Evolutionary conservation across 2,329 filamentous ascomycete species (phyloP).

Genomic region (Daldinia sp.): DNA sequence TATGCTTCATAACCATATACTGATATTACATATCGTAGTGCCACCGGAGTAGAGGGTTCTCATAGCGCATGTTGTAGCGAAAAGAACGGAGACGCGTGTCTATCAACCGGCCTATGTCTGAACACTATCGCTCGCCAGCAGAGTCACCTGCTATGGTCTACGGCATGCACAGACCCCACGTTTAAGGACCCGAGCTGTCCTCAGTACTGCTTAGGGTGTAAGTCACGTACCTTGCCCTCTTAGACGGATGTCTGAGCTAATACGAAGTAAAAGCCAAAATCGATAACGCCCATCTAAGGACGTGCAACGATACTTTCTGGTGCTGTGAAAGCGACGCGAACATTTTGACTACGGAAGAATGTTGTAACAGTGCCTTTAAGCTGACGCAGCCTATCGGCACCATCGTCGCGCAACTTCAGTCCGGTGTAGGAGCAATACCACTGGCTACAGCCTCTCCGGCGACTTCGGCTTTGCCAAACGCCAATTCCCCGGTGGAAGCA

Average conservation of each 20-base stretch:
- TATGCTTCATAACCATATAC: background rate
- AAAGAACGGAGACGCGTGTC: slow-evolving; percentile 36
- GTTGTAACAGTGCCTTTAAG: slow-evolving; percentile 32
- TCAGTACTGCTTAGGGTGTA: slow-evolving; percentile 33
- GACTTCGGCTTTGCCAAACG: background rate
- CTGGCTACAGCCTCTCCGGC: slow-evolving; percentile 13
- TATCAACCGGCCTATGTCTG: slow-evolving; percentile 38
- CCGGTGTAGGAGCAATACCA: slow-evolving; percentile 24
- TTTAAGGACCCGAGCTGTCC: slow-evolving; percentile 37
- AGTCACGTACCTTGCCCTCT: slow-evolving; percentile 2
- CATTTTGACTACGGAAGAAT: slow-evolving; percentile 23
- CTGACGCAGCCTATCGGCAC: slow-evolving; percentile 32
- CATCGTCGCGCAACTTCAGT: slow-evolving; percentile 32
- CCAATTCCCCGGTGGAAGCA: background rate
- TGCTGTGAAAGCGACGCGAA: slow-evolving; percentile 34
- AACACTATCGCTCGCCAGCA: slow-evolving; percentile 31
- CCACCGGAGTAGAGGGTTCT: slow-evolving; percentile 28
- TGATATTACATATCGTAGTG: slow-evolving; percentile 7
- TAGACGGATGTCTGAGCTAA: background rate
- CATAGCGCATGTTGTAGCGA: slow-evolving; percentile 39
- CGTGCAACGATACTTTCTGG: slow-evolving; percentile 35
- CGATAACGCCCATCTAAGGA: slow-evolving; percentile 27
- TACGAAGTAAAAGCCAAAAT: slow-evolving; percentile 15
- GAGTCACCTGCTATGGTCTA: slow-evolving; percentile 34
- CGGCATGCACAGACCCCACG: slow-evolving; percentile 37